Base-by-base conservation (phyloP, 208 protist genomes). In the Trypanosoma rangeli region DNA sequence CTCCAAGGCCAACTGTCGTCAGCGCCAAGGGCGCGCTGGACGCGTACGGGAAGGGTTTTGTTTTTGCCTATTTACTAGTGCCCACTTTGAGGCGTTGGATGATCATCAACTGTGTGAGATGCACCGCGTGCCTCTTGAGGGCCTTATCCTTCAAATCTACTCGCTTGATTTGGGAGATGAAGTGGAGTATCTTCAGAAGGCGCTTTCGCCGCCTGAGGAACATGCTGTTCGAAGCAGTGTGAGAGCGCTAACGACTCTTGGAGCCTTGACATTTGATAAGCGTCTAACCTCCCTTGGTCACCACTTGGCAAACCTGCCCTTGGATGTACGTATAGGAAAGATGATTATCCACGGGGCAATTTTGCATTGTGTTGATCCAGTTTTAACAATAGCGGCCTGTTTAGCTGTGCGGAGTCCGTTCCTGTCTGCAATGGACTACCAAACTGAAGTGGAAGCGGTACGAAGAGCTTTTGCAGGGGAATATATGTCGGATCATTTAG, bases 91-190 rank as follows among this genome's bases (percentile, higher is more conserved):
- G 28, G 39, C 58, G 48, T 90, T 98, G 46, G 79, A 88, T 16
- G 88, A 90, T 53, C 93, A 98, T 72, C 93, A 97, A 56, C 81
- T 94, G 53, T 98, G 97, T 44, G 98, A 99, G 71, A 99, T 99
- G 74, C 83, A 93, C 50, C 94, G 98, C 35, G 92, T 98, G 15
- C 96, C 97, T 20, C 86, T 99, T 37, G 97, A 99, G 69, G 89
- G 97, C 52, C 83, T 99, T 46, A 91, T 94, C 57, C 79, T 99
- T 8, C 96, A 98, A 66, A 97, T 99, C 78, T 94, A 93, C 62
- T 80, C 89, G 5, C 84, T 96, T 37, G 84, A 92, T 64, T 82
- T 94, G 13, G 92, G 92, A 31, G 87, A 96, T 64, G 89, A 94
- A 75, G 83, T 96, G 63, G 88, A 88, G 68, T 96, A 94, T 76